Percentiles rank a stretch among this genome's conserved stretches.
phyloP scores from a whole-genome alignment of 495 filamentous ascomycete species.

The Aspergillus hancockii region DNA sequence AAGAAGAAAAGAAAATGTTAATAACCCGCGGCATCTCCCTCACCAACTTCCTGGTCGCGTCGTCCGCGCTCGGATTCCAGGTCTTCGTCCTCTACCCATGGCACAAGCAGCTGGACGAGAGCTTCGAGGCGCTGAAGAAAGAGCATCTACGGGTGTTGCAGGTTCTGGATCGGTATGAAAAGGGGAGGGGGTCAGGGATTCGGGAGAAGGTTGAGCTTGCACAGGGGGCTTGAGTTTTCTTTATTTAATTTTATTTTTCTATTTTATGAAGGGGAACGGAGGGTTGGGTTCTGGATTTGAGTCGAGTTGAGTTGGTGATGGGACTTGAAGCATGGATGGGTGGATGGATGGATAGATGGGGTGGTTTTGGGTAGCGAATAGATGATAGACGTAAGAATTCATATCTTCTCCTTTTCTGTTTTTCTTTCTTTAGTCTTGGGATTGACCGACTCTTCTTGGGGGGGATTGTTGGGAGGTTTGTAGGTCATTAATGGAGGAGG shows the following conservation, averaged over 20 bases:
- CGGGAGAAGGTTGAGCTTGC: background rate
- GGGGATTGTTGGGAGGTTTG: background rate
- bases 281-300: too few relatives aligned
- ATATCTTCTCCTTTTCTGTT: background rate
- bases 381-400: background rate
- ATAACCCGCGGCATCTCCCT: constrained; percentile 59
- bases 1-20: constrained; percentile 40
- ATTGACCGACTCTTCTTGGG: too few relatives aligned
- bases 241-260: too few relatives aligned
- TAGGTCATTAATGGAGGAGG: background rate
- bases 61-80: constrained; percentile 62
- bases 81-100: constrained; percentile 67
- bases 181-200: background rate
- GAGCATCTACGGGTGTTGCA: constrained; percentile 48
- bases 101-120: constrained; percentile 63
- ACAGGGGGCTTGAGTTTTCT: background rate
- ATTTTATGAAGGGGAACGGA: too few relatives aligned
- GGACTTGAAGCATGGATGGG: too few relatives aligned
- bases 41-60: constrained; percentile 62
- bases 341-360: too few relatives aligned
- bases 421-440: background rate
- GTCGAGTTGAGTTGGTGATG: too few relatives aligned
- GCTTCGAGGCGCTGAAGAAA: constrained; percentile 56
- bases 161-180: background rate
- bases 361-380: background rate